Evolutionary conservation across 106 monocot genomes (phyloP).

Genomic region (Apostasia shenzhenica): DNA sequence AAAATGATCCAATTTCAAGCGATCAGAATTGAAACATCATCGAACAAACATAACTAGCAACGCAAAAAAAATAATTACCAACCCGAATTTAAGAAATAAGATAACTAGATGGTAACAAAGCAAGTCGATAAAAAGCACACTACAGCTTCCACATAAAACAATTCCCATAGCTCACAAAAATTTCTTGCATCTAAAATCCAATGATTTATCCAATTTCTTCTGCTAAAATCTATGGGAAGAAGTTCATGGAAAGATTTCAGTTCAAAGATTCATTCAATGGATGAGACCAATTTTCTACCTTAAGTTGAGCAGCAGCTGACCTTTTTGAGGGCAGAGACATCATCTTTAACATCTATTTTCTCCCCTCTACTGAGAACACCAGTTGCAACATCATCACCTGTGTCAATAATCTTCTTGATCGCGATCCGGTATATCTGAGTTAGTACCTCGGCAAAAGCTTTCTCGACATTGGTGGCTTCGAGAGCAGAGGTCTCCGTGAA

Average conservation of each 20-base stretch:
- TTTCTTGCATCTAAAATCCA: too few relatives aligned
- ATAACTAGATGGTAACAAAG: too few relatives aligned
- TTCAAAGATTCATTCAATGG: too few relatives aligned
- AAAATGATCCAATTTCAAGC: too few relatives aligned
- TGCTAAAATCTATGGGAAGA: too few relatives aligned
- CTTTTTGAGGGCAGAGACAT: slow-evolving; percentile 35
- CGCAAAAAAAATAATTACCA: too few relatives aligned
- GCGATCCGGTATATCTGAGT: slow-evolving; percentile 39
- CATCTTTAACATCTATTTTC: slow-evolving; percentile 38
- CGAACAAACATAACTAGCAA: too few relatives aligned
- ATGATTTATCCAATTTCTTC: too few relatives aligned
- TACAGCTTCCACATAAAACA: neutral
- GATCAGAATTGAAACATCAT: too few relatives aligned
- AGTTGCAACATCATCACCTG: slow-evolving; percentile 14
- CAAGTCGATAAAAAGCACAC: neutral
- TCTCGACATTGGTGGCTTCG: slow-evolving; percentile 42
- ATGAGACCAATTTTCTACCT: neutral
- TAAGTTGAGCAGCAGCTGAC: slow-evolving; percentile 38
- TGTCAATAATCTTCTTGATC: slow-evolving; percentile 32
- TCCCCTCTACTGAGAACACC: slow-evolving; percentile 26
- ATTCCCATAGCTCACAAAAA: too few relatives aligned
- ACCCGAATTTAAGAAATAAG: too few relatives aligned
- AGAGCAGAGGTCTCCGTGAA: slow-evolving; percentile 59
- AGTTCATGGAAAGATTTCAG: neutral
- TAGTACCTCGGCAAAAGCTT: slow-evolving; percentile 38